A percentile compares a stretch with the other conserved stretches of the same genome.
Conservation (phyloP, 2,329 filamentous ascomycete species). For the Fusarium concolor region DNA sequence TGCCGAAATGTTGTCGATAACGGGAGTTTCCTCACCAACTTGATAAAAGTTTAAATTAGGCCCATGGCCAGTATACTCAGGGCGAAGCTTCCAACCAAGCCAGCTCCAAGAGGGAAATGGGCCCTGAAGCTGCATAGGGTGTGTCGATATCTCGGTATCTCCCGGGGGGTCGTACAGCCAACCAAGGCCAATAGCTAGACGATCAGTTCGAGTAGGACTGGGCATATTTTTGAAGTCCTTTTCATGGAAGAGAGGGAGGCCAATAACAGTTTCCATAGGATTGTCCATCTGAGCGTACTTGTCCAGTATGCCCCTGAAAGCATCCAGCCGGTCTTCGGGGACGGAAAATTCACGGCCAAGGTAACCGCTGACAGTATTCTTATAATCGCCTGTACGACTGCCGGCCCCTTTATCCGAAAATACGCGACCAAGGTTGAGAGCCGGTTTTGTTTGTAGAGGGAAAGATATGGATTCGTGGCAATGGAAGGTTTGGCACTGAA, state of each 20-base stretch:
- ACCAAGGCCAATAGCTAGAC: conserved; percentile 51
- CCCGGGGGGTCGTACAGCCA: conserved; percentile 49
- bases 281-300: conserved; percentile 46
- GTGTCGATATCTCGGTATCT: conserved; percentile 30
- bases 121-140: conserved; percentile 45
- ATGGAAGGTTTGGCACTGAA: conserved; percentile 53
- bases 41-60: conserved; percentile 50
- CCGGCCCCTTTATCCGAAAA: conserved; percentile 45
- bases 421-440: conserved; percentile 50
- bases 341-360: conserved; percentile 47
- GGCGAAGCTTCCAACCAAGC: conserved; percentile 51
- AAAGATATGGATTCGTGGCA: conserved; percentile 53
- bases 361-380: conserved; percentile 48
- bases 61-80: conserved; percentile 40
- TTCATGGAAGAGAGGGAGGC: conserved; percentile 52
- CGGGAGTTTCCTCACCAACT: conserved; percentile 44
- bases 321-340: conserved; percentile 50
- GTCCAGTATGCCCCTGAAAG: conserved; percentile 49
- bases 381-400: conserved; percentile 43
- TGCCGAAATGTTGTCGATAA: conserved; percentile 48
- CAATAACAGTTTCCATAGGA: conserved; percentile 49
- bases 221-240: conserved; percentile 47
- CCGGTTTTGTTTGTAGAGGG: conserved; percentile 48
- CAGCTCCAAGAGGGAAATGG: conserved; percentile 54
- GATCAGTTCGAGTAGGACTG: conserved; percentile 50